phyloP scores from a whole-genome alignment of 768 basidiomycete species.

The Tephrocybe sp. region DNA sequence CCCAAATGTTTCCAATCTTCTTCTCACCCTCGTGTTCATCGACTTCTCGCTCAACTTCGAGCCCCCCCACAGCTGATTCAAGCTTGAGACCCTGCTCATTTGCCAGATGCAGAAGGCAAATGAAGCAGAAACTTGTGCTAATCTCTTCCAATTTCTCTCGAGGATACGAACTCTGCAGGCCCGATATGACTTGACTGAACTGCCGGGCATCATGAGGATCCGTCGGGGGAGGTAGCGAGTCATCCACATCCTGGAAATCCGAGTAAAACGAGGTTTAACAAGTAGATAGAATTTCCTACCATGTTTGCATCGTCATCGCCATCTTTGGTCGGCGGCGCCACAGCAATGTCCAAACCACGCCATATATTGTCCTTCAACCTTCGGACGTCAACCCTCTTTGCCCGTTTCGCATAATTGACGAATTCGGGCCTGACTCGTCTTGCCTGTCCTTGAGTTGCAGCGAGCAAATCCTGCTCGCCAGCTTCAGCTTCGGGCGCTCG shows the following conservation, averaged over 20 bases:
- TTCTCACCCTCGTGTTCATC: slow-evolving; percentile 33
- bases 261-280: background rate
- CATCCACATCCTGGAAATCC: slow-evolving; percentile 54
- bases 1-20: slow-evolving; percentile 73
- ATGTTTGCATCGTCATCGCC: slow-evolving; percentile 46
- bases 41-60: slow-evolving; percentile 34
- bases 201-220: slow-evolving; percentile 66
- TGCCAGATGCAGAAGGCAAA: slow-evolving; percentile 92
- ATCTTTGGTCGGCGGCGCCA: slow-evolving; percentile 42
- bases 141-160: slow-evolving; percentile 96
- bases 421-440: slow-evolving; percentile 83
- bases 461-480: slow-evolving; percentile 86
- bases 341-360: slow-evolving; percentile 84
- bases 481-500: slow-evolving; percentile 48
- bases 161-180: slow-evolving; percentile 82
- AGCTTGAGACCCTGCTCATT: slow-evolving; percentile 95
- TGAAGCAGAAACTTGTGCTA: slow-evolving; percentile 99
- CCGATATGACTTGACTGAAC: slow-evolving; percentile 81
- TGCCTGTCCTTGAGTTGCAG: slow-evolving; percentile 73
- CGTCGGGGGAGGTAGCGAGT: slow-evolving; percentile 42
- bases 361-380: slow-evolving; percentile 98
- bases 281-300: slow-evolving; percentile 37
- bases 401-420: slow-evolving; percentile 93
- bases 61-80: slow-evolving; percentile 43
- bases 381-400: slow-evolving; percentile 95